Base-by-base conservation (phyloP, 1,284 basidiomycete genomes). In the Vanrija pseudolonga region DNA sequence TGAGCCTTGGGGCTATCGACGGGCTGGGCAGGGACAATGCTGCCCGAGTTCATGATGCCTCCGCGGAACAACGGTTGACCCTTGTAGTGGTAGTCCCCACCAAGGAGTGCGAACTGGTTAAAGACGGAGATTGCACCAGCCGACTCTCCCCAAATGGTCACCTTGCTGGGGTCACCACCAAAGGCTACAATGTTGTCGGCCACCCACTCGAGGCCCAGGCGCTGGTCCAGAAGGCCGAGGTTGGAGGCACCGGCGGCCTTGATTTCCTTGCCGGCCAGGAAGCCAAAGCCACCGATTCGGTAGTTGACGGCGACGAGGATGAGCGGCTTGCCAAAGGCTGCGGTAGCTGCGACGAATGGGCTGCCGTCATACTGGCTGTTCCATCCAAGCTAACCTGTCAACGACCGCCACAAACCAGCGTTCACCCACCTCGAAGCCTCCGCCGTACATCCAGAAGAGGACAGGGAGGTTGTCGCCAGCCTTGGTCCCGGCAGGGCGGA, bases 281-380 rank as follows among this genome's bases (percentile, higher is more conserved):
- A 56, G 22, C 60, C 60, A 17, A 78, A 79, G 0, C 75, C 67
- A 37, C 63, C 68, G 20, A 76, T 43, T 66, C 83, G 77, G 62
- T 84, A 84, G 65, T 85, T 84, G 73, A 83, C 59, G 76, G 81
- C 79, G 18, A 82, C 80, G 55, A 81, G 80, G 47, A 85, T 73
- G 23, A 82, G 73, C 0, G 82, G 81, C 53, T 78, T 70, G 22
- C 56, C 60, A 6, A 40, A 24, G 22, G 38, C 23, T 41, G 48
- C 41, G 4, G 52, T 45, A 36, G 26, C 48, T 23, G 14, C 15
- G 26, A 62, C 57, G n/a, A 62, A 38, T 3, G 14, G 6, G 12
- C 49, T 41, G 11, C 53, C 53, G 44, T 57, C 53, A 47, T 61
- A 62, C 49, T 65, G 56, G 20, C 53, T 37, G 43, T 26, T 58